phyloP scores from a whole-genome alignment of 257 asterid genomes.

The Hygrophila difformis region DNA sequence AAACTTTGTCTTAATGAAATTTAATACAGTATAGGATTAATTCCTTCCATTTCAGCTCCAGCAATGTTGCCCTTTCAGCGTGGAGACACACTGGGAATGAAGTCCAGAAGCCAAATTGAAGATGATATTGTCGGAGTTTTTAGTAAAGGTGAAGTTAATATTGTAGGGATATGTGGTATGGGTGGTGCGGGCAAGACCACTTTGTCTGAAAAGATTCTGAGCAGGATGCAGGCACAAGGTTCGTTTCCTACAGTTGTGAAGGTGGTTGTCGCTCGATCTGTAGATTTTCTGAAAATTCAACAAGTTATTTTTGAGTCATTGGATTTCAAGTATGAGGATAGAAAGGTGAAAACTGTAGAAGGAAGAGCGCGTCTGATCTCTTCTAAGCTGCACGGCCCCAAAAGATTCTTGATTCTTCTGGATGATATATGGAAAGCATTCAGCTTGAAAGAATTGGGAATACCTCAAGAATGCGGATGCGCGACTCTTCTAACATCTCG shows the following conservation, averaged over 20 bases:
- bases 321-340: neutral
- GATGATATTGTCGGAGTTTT: neutral
- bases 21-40: no score
- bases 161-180: slow-evolving; percentile 5
- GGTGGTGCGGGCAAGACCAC: slow-evolving; percentile 7
- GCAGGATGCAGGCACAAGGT: neutral
- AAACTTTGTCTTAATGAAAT: no score
- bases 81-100: neutral
- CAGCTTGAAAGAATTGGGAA: slow-evolving; percentile 10
- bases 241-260: slow-evolving; percentile 3
- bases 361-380: neutral
- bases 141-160: neutral
- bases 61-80: no score
- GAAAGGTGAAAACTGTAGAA: neutral
- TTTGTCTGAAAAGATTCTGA: neutral
- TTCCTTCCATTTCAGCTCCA: no score
- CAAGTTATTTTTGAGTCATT: neutral
- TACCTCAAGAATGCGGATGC: neutral
- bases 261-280: neutral
- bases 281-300: neutral
- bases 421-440: slow-evolving; percentile 23
- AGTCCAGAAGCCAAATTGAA: slow-evolving; percentile 4
- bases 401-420: slow-evolving; percentile 15
- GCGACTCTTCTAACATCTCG: slow-evolving; percentile 9
- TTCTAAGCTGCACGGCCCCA: neutral